A percentile compares a stretch with the other conserved stretches of the same genome.
These are phyloP conservation scores for Zygoascus flipseniorum DNA, from an alignment of 805 yeast species.

Conservation along the genomic window DNA sequence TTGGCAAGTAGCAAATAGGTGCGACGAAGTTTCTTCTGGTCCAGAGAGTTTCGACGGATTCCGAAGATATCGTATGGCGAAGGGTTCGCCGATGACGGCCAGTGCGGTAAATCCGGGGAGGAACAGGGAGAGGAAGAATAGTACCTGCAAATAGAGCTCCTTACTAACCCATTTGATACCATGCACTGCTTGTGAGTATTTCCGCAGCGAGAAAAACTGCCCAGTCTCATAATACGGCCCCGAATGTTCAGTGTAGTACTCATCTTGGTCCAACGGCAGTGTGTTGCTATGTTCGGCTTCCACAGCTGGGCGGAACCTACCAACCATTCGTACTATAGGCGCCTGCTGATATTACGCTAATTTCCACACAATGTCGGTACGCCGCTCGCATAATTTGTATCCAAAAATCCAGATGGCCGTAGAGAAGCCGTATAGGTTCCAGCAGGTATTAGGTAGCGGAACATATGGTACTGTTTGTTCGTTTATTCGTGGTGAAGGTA, in stretches of 20 bases:
- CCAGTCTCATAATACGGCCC: no score
- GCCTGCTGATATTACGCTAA: no score
- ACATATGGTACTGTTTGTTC: slow-evolving; percentile 82
- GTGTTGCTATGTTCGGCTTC: no score
- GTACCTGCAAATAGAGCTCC: neutral
- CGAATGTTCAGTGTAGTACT: no score
- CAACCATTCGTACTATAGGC: no score
- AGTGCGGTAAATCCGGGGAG: slow-evolving; percentile 21
- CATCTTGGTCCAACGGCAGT: no score
- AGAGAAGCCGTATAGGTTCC: slow-evolving; percentile 51
- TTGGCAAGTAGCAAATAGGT: slow-evolving; percentile 58
- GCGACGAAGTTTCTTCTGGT: slow-evolving; percentile 34
- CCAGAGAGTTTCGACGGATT: slow-evolving; percentile 30
- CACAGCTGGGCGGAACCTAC: no score
- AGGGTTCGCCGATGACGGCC: slow-evolving; percentile 55
- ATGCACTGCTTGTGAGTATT: neutral
- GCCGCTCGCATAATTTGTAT: neutral
- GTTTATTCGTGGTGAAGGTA: slow-evolving; percentile 46
- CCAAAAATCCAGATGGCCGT: slow-evolving; percentile 34
- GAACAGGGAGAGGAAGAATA: neutral
- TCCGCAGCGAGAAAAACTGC: no score
- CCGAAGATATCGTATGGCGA: slow-evolving; percentile 66
- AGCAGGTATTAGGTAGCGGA: slow-evolving; percentile 65
- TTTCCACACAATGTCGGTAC: neutral
- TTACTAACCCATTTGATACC: neutral